phyloP scores from a whole-genome alignment of 208 protist genomes.

The Acanthamoeba triangularis region DNA sequence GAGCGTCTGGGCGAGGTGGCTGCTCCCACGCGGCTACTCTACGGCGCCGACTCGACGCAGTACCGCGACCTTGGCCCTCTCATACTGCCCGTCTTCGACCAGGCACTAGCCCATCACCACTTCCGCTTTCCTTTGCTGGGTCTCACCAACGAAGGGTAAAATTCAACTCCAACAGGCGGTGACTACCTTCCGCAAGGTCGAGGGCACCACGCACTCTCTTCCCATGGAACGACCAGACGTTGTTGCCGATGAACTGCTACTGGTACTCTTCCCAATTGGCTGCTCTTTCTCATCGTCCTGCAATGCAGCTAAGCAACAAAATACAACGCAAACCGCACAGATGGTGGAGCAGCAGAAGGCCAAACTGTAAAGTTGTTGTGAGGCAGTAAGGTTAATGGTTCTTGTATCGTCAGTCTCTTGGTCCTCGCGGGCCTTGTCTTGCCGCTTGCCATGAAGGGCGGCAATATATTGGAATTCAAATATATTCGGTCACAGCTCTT shows the following conservation, averaged over 20 bases:
- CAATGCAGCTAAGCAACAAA: too few species aligned
- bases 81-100: not conserved
- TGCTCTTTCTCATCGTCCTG: too few species aligned
- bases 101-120: not conserved
- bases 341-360: too few species aligned
- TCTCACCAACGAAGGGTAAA: not conserved
- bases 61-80: conserved; percentile 3
- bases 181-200: not conserved
- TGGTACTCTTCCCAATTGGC: not conserved
- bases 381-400: too few species aligned
- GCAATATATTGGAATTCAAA: too few species aligned
- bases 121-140: not conserved
- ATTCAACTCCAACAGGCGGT: not conserved
- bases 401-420: too few species aligned
- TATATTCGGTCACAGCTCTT: too few species aligned
- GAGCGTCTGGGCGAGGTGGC: not conserved
- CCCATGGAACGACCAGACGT: conserved; percentile 62
- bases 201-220: conserved; percentile 41
- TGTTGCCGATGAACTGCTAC: conserved; percentile 40
- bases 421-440: too few species aligned
- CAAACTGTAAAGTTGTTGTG: too few species aligned
- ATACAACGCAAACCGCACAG: too few species aligned
- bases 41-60: not conserved
- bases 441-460: too few species aligned
- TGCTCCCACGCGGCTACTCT: not conserved